Percentiles rank a stretch among this genome's conserved stretches.
These are phyloP conservation scores for Fraxinus sp. DNA, from an alignment of 305 asterid genomes.

Conservation along the genomic window DNA sequence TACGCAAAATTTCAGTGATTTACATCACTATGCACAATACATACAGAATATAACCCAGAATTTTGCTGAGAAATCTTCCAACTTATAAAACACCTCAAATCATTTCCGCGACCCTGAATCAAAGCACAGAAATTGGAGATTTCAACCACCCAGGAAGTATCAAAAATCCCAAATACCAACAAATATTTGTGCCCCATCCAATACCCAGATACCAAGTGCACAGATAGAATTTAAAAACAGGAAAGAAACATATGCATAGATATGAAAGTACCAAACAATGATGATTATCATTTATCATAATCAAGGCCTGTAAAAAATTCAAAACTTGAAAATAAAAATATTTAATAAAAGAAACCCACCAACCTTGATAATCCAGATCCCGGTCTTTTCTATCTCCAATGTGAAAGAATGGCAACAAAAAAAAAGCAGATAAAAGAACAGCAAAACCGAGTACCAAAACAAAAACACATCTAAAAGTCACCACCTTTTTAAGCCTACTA, in stretches of 20 bases:
- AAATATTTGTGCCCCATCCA: background rate
- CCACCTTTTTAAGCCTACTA: slow-evolving; percentile 37
- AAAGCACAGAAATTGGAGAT: slow-evolving; percentile 3
- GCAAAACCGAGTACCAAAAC: slow-evolving; percentile 63
- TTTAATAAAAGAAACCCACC: slow-evolving; percentile 25
- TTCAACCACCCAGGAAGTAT: slow-evolving; percentile 10
- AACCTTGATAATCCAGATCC: slow-evolving; percentile 76
- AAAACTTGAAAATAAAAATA: background rate
- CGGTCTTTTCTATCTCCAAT: slow-evolving; percentile 55
- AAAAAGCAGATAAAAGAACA: slow-evolving; percentile 62
- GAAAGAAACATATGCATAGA: slow-evolving; percentile 14
- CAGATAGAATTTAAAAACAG: background rate
- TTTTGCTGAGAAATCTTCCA: slow-evolving; percentile 3
- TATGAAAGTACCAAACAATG: slow-evolving; percentile 21
- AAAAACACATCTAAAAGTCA: slow-evolving; percentile 63
- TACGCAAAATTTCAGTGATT: background rate
- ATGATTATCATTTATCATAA: background rate
- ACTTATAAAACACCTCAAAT: slow-evolving; percentile 3
- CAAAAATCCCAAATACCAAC: slow-evolving; percentile 9
- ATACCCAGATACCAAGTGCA: slow-evolving; percentile 6
- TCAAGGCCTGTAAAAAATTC: background rate
- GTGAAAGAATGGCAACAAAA: slow-evolving; percentile 69
- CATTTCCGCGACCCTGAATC: background rate
- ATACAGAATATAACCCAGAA: background rate
- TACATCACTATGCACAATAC: background rate